Evolutionary conservation across 495 filamentous ascomycete genomes (phyloP), one percentile per base, ranked within the genome.

Genomic region (Amniculicola lignicola): DNA sequence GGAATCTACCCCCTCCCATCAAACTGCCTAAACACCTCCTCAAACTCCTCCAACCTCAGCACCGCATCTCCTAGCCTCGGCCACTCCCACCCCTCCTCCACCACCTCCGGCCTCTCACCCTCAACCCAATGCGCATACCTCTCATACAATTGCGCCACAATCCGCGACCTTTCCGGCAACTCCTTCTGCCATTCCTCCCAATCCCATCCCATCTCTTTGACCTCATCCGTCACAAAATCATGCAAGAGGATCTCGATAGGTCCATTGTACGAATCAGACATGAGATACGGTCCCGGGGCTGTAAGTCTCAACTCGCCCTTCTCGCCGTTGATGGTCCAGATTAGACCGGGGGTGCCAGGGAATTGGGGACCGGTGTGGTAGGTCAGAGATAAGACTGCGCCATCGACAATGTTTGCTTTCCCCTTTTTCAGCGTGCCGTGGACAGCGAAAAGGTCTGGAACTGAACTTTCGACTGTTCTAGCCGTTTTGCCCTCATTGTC

Each of bases 281-380:
- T 43, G n/a, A 56, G 24, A 2, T 22, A 22, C 16, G 16, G 15
- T 2, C 44, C 45, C 1, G 53, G 39, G n/a, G 40, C 28, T 10
- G 43, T 11, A 23, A 55, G n/a, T 21, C 36, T n/a, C 29, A 64
- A 36, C 29, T 58, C 62, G 4, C 62, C 62, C 11, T 47, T 46
- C 21, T 55, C 39, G 42, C 58, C 33, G 24, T 57, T 33, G 39
- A 65, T 62, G 15, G 18, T 41, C 61, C 57, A 64, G 2, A 33
- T 31, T 0, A 57, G 38, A 3, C 33, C 39, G 3, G 41, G 52
- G 10, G 31, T 24, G 4, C 52, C 62, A 10, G 18, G n/a, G 25
- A 62, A 61, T 4, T 39, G 58, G 4, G 19, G 31, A n/a, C 62
- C 62, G n/a, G 46, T 25, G 16, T 49, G 57, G 36, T 62, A 58